Percentiles rank a stretch among this genome's conserved stretches.
phyloP scores from a whole-genome alignment of 805 yeast genomes.

The Candida palmyrensis region DNA sequence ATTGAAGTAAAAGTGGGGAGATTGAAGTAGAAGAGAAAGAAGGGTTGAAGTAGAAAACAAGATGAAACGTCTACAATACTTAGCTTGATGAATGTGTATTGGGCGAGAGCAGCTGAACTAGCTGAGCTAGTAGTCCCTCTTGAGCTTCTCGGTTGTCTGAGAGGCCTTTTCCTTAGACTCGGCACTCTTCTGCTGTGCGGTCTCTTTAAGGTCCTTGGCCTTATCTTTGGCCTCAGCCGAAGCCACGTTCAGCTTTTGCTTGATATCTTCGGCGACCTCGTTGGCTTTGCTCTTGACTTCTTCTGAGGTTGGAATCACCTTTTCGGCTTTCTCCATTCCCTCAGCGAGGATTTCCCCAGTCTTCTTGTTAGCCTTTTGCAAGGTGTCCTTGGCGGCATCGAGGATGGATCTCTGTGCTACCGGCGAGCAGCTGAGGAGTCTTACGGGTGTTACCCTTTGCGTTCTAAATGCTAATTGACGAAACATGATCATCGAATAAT shows the following conservation, averaged over 20 bases:
- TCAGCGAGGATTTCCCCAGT: slow-evolving; percentile 39
- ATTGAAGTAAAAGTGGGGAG: too few relatives aligned
- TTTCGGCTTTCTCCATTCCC: slow-evolving; percentile 34
- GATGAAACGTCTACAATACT: too few relatives aligned
- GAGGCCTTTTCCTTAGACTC: slow-evolving; percentile 1
- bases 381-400: slow-evolving; percentile 31
- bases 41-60: too few relatives aligned
- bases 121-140: too few relatives aligned
- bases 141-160: too few relatives aligned
- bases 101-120: too few relatives aligned
- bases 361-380: slow-evolving; percentile 27
- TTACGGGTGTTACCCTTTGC: too few relatives aligned
- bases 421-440: too few relatives aligned
- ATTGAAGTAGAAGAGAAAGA: too few relatives aligned
- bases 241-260: slow-evolving; percentile 9
- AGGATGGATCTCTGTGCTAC: slow-evolving; percentile 20
- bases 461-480: slow-evolving; percentile 4
- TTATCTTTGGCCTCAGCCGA: slow-evolving; percentile 4
- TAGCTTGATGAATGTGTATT: too few relatives aligned
- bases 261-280: slow-evolving; percentile 23
- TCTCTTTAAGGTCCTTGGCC: slow-evolving; percentile 10
- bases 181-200: slow-evolving; percentile 11
- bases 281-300: slow-evolving; percentile 23
- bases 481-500: too few relatives aligned
- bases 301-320: slow-evolving; percentile 14